phyloP scores from a whole-genome alignment of 2,329 filamentous ascomycete species.

The Acephala macrosclerotiorum region DNA sequence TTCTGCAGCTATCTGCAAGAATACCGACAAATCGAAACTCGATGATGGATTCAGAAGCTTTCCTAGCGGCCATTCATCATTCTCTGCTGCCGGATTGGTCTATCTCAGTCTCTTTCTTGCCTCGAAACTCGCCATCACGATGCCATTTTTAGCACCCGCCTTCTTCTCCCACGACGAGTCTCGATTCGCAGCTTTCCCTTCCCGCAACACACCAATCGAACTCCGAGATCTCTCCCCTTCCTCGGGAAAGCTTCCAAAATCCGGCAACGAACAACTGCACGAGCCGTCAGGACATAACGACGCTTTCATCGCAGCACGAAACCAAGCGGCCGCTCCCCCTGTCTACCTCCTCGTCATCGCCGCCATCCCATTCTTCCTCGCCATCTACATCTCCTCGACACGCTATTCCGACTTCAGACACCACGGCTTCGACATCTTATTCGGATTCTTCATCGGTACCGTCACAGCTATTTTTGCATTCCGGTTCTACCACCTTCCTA shows the following conservation, averaged over 20 bases:
- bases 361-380: slow-evolving; percentile 74
- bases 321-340: slow-evolving; percentile 82
- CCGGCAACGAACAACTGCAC: slow-evolving; percentile 11
- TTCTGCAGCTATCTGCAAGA: slow-evolving; percentile 76
- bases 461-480: slow-evolving; percentile 77
- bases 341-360: slow-evolving; percentile 77
- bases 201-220: slow-evolving; percentile 56
- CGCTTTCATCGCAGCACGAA: slow-evolving; percentile 61
- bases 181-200: slow-evolving; percentile 75
- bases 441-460: slow-evolving; percentile 81
- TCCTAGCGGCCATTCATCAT: slow-evolving; percentile 78
- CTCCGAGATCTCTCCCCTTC: neutral
- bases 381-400: slow-evolving; percentile 83
- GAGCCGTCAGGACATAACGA: slow-evolving; percentile 39
- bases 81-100: slow-evolving; percentile 79
- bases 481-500: slow-evolving; percentile 84
- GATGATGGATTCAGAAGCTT: slow-evolving; percentile 88
- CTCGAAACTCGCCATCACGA: slow-evolving; percentile 78
- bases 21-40: slow-evolving; percentile 65
- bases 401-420: slow-evolving; percentile 91
- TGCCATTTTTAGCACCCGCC: slow-evolving; percentile 69
- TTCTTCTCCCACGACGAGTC: slow-evolving; percentile 51
- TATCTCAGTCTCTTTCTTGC: slow-evolving; percentile 90
- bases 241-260: neutral
- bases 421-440: slow-evolving; percentile 90